Evolutionary conservation across 495 filamentous ascomycete species (phyloP), one percentile per base, ranked within the genome.

Genomic region (Hypoxylon trugodes): DNA sequence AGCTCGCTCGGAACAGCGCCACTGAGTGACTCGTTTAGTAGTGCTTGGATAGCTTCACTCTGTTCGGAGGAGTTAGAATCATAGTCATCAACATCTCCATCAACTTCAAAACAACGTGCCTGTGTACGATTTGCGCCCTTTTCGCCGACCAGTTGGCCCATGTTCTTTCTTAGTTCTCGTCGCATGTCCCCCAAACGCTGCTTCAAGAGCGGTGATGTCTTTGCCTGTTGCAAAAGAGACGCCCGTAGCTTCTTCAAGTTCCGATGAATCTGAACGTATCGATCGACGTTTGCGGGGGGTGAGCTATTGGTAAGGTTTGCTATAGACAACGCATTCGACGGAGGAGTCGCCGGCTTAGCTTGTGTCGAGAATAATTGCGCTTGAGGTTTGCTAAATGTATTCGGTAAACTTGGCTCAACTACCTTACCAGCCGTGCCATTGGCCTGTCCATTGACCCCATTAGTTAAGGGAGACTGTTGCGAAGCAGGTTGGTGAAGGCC

Each of bases 141-240:
- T 22, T 78, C 86, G 41, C 79, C 81, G 9, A 85, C 90, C 22
- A 96, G 72, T 67, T 96, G 90, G 1, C 92, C 92, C 33, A 93
- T 78, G 15, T 79, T 86, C 69, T 87, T 90, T 13, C 79, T 84
- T 43, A 96, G 85, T 2, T 84, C 79, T 35, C 93, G 83, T 9
- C 92, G 81, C 82, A 91, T 87, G 41, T 92, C 87, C 25, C 92
- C 91, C 75, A 92, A 84, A 2, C 81, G 76, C 25, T 77, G 70
- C 64, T 92, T 94, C 21, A 92, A 74, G 0, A 60, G 46, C 9
- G 61, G 60, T 37, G 74, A 75, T 0, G 65, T 55, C 3, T 80
- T 78, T 25, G 86, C 78, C 60, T 83, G 74, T 57, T 85, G 74
- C 1, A 67, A 69, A 48, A 90, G 74, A 13, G 78, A 81, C 28